A percentile compares a stretch with the other conserved stretches of the same genome.
These are phyloP conservation scores for Phanerodontia chrysosporium DNA, from an alignment of 768 basidiomycete genomes.

Conservation along the genomic window DNA sequence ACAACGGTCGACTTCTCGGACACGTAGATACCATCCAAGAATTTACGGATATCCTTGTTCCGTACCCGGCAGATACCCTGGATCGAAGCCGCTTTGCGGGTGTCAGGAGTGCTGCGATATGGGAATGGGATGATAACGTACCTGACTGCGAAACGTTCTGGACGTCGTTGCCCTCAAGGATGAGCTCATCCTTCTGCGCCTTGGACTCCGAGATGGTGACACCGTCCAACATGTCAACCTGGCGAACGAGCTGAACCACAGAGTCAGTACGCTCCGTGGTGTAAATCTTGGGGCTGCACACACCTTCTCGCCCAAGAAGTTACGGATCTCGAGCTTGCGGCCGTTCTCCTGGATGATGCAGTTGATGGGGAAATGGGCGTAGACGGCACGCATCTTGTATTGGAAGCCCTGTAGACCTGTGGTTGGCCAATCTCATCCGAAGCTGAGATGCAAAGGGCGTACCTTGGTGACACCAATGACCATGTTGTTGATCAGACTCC, in stretches of 20 bases:
- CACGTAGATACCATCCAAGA: conserved; percentile 92
- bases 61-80: conserved; percentile 95
- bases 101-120: neutral
- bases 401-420: conserved; percentile 76
- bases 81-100: conserved; percentile 73
- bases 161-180: conserved; percentile 92
- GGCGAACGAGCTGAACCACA: conserved; percentile 69
- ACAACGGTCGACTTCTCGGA: conserved; percentile 72
- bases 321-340: conserved; percentile 79
- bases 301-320: conserved; percentile 94
- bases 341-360: conserved; percentile 85
- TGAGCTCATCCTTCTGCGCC: conserved; percentile 91
- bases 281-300: conserved; percentile 11
- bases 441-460: conserved; percentile 1
- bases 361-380: conserved; percentile 99
- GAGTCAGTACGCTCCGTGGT: neutral
- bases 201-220: conserved; percentile 83
- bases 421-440: neutral
- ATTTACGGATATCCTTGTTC: conserved; percentile 99
- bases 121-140: conserved; percentile 30
- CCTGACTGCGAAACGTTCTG: conserved; percentile 97
- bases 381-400: conserved; percentile 99
- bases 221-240: conserved; percentile 89
- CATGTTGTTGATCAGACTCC: conserved; percentile 95
- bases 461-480: conserved; percentile 95